Evolutionary conservation across 805 yeast species (phyloP).

Genomic region (Teunomyces cretensis): DNA sequence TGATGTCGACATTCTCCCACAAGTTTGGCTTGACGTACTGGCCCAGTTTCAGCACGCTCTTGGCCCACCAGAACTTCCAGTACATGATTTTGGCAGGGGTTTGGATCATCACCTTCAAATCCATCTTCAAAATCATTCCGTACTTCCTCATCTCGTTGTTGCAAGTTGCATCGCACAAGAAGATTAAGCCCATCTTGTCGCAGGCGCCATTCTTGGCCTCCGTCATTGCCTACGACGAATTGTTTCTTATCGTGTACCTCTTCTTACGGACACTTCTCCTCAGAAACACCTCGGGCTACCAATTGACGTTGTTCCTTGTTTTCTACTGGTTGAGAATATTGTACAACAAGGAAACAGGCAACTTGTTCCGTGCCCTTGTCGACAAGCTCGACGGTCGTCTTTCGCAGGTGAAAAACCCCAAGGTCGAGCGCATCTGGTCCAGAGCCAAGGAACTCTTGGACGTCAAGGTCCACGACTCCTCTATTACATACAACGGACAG

Average conservation of each 20-base stretch:
- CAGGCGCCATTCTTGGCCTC: slow-evolving; percentile 40
- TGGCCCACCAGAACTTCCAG: slow-evolving; percentile 79
- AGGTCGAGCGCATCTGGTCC: slow-evolving; percentile 38
- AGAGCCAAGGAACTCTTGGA: slow-evolving; percentile 30
- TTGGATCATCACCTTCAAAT: slow-evolving; percentile 66
- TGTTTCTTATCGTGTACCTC: slow-evolving; percentile 53
- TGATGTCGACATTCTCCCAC: slow-evolving; percentile 53
- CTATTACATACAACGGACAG: background rate
- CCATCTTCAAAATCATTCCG: slow-evolving; percentile 66
- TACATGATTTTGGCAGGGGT: slow-evolving; percentile 51
- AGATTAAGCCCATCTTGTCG: slow-evolving; percentile 41
- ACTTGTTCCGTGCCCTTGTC: slow-evolving; percentile 41
- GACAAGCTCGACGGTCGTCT: slow-evolving; percentile 44
- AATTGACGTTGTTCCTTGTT: slow-evolving; percentile 53
- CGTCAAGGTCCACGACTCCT: slow-evolving; percentile 17
- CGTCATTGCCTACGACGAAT: slow-evolving; percentile 60
- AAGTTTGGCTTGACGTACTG: slow-evolving; percentile 55
- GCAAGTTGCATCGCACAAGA: slow-evolving; percentile 48
- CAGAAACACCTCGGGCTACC: slow-evolving; percentile 70
- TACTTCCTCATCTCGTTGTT: slow-evolving; percentile 54
- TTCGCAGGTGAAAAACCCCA: slow-evolving; percentile 44
- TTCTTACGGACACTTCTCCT: slow-evolving; percentile 58
- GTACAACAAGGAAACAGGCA: slow-evolving; percentile 48
- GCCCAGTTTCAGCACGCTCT: slow-evolving; percentile 62
- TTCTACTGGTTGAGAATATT: slow-evolving; percentile 74